These are phyloP conservation scores for Phytophthora kernoviae DNA, from an alignment of 352 stramenopile genomes.

Conservation along the genomic window DNA sequence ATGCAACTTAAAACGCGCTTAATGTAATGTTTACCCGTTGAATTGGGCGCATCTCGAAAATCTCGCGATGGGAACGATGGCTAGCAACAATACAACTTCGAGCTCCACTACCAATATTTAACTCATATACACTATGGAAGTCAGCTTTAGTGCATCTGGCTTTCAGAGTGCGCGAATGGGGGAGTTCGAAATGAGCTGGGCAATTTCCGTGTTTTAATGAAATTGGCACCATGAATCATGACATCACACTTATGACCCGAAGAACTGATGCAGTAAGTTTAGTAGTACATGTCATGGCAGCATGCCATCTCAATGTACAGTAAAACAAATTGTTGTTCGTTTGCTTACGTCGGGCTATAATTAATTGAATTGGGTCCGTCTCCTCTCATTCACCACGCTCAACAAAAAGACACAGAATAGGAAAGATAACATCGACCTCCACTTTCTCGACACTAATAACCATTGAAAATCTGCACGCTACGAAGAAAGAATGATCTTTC, in stretches of 20 bases:
- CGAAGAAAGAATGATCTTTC: conserved; percentile 3
- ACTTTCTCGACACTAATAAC: conserved; percentile 1
- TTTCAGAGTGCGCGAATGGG: not conserved
- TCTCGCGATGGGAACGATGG: not conserved
- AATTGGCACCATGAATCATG: not conserved
- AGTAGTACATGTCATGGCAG: not conserved
- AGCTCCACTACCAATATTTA: no score
- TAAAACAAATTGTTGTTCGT: no score
- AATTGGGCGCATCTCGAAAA: not conserved
- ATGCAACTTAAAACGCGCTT: no score
- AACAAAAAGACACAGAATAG: not conserved
- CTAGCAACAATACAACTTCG: not conserved
- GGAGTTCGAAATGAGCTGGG: not conserved
- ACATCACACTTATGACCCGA: not conserved
- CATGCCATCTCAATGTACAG: not conserved
- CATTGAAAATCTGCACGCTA: conserved; percentile 18
- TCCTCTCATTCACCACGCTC: no score
- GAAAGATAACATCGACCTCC: not conserved
- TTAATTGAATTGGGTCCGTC: not conserved
- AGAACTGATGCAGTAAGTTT: no score
- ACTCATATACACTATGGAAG: not conserved
- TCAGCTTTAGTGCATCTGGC: not conserved
- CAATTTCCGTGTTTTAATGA: not conserved
- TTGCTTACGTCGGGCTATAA: no score
- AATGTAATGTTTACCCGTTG: not conserved